Conservation (phyloP, 768 basidiomycete genomes). For the Pseudohyphozyma bogoriensis region DNA sequence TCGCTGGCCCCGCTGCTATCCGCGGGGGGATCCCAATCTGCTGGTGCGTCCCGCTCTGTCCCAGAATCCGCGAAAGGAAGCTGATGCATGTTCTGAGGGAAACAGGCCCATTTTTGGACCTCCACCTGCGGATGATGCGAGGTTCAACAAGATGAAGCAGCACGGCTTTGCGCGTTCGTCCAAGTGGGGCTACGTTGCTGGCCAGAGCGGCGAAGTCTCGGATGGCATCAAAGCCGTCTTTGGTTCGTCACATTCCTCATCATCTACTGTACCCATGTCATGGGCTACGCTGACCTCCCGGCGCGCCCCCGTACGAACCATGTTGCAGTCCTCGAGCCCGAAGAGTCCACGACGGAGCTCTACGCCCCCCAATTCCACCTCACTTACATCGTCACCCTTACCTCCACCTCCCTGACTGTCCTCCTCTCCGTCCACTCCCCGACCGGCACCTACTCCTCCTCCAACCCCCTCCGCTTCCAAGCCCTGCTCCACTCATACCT, state of each 20-base stretch:
- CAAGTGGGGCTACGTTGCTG: constrained; percentile 52
- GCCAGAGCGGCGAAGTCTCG: constrained; percentile 49
- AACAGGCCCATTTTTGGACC: constrained; percentile 73
- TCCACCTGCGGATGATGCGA: constrained; percentile 52
- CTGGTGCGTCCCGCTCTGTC: constrained; percentile 34
- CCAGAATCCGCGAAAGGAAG: too few relatives aligned
- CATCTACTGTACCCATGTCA: neutral
- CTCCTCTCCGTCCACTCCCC: constrained; percentile 38
- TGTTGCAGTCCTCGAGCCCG: constrained; percentile 53
- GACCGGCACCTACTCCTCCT: constrained; percentile 12
- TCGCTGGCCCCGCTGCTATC: constrained; percentile 22
- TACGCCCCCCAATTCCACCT: constrained; percentile 64
- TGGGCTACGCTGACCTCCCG: constrained; percentile 1
- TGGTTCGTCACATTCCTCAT: constrained; percentile 52
- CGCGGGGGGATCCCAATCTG: constrained; percentile 31
- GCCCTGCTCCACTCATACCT: constrained; percentile 89
- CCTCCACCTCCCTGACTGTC: constrained; percentile 61
- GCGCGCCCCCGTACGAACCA: too few relatives aligned
- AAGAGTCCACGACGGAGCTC: constrained; percentile 47
- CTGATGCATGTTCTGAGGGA: constrained; percentile 57
- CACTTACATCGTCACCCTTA: constrained; percentile 68
- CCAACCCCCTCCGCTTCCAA: constrained; percentile 55
- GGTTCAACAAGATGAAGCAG: constrained; percentile 59
- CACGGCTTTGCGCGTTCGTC: constrained; percentile 85
- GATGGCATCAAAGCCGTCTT: constrained; percentile 59